Conservation (phyloP, 345 rosid species). For the Pelargonium nanum region DNA sequence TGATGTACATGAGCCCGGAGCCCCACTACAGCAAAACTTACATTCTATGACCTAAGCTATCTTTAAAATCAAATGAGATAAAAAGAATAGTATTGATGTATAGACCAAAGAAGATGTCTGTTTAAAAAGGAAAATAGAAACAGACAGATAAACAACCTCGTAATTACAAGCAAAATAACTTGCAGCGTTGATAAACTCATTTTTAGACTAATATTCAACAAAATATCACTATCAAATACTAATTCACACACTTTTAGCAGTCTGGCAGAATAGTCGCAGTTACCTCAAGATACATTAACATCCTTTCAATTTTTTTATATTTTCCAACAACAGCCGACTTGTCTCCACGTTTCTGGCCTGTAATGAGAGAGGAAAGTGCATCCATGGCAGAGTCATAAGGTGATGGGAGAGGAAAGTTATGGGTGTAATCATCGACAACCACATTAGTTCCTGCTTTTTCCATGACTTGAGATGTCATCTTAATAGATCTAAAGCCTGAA, state of each 20-base stretch:
- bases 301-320: conserved; percentile 57
- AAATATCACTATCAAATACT: not conserved
- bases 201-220: too few relatives aligned
- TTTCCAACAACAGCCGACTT: conserved; percentile 24
- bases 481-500: conserved; percentile 36
- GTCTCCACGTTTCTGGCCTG: conserved; percentile 51
- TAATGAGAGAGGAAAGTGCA: conserved; percentile 73
- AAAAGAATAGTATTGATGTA: too few relatives aligned
- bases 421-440: conserved; percentile 23
- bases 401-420: conserved; percentile 30
- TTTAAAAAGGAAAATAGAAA: too few relatives aligned
- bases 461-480: conserved; percentile 26
- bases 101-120: too few relatives aligned
- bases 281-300: conserved; percentile 67
- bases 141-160: too few relatives aligned
- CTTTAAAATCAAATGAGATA: too few relatives aligned
- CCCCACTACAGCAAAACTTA: too few relatives aligned
- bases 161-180: too few relatives aligned
- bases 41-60: too few relatives aligned
- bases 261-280: not conserved
- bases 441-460: conserved; percentile 22
- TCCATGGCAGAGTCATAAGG: conserved; percentile 75
- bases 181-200: not conserved
- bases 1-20: too few relatives aligned
- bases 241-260: conserved; percentile 5